Evolutionary conservation across 73 alveolate genomes (phyloP).

Genomic region (Tetrahymena thermophila): DNA sequence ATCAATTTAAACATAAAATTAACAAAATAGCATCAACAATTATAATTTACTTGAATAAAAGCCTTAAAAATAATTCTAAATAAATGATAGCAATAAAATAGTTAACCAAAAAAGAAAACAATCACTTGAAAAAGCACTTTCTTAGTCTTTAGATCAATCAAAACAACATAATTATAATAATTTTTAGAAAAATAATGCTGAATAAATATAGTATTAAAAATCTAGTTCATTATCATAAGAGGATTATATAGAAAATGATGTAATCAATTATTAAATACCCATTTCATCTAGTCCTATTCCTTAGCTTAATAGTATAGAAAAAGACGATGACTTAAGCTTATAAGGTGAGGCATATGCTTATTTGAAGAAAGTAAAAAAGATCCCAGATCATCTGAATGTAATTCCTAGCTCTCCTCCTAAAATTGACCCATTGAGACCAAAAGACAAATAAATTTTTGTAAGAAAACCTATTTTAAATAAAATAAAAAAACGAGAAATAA

Average conservation of each 20-base stretch:
- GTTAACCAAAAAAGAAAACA: neutral
- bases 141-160: neutral
- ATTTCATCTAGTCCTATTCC: neutral
- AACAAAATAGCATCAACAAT: neutral
- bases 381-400: neutral
- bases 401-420: neutral
- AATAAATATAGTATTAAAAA: neutral
- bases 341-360: neutral
- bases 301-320: neutral
- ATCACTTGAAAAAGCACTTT: neutral
- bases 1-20: neutral
- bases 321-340: neutral
- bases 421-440: neutral
- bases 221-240: neutral
- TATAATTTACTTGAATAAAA: neutral
- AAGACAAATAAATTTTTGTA: neutral
- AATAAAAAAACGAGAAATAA: neutral
- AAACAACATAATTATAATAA: neutral
- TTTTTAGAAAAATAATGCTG: neutral
- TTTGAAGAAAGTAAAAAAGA: neutral
- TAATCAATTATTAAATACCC: neutral
- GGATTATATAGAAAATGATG: neutral
- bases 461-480: neutral
- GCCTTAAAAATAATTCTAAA: neutral
- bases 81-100: neutral